Evolutionary conservation across 2,329 filamentous ascomycete species (phyloP).

Genomic region (Penicillium sp.): DNA sequence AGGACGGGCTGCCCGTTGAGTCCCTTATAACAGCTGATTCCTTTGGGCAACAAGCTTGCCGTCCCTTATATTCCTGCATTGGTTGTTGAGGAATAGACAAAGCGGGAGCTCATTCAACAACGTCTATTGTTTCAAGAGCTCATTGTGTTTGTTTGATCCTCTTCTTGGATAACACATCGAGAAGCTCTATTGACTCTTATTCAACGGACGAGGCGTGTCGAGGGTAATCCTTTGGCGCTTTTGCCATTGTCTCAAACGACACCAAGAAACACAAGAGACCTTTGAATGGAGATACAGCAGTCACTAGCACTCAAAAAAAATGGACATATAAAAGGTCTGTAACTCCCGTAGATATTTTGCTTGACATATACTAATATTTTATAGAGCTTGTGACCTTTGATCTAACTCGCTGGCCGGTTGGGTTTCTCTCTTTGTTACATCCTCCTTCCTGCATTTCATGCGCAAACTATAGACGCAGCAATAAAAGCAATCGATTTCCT

Average conservation of each 20-base stretch:
- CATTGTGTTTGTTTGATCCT: neutral
- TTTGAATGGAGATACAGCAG: neutral
- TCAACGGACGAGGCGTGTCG: neutral
- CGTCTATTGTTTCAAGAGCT: conserved; percentile 9
- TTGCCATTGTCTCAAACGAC: conserved; percentile 1
- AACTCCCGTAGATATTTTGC: neutral
- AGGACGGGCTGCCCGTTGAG: conserved; percentile 9
- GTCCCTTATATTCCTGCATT: conserved; percentile 5
- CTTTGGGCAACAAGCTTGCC: conserved; percentile 1
- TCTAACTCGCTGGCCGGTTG: conserved; percentile 11
- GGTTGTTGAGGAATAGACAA: conserved; percentile 6
- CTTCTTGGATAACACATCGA: neutral
- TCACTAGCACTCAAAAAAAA: neutral
- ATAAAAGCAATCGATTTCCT: neutral
- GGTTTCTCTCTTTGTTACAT: conserved; percentile 4
- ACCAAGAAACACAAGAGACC: conserved; percentile 7
- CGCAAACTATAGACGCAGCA: neutral
- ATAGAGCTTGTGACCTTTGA: neutral
- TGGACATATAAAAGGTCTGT: conserved; percentile 18
- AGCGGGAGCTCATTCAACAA: neutral
- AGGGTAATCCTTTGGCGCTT: conserved; percentile 2
- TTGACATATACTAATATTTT: conserved; percentile 12
- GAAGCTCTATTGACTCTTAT: conserved; percentile 8
- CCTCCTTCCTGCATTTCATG: neutral
- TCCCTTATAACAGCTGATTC: conserved; percentile 17